Evolutionary conservation across 2,329 filamentous ascomycete species (phyloP), one percentile per base, ranked within the genome.

Genomic region (Keithomyces neogunnii): DNA sequence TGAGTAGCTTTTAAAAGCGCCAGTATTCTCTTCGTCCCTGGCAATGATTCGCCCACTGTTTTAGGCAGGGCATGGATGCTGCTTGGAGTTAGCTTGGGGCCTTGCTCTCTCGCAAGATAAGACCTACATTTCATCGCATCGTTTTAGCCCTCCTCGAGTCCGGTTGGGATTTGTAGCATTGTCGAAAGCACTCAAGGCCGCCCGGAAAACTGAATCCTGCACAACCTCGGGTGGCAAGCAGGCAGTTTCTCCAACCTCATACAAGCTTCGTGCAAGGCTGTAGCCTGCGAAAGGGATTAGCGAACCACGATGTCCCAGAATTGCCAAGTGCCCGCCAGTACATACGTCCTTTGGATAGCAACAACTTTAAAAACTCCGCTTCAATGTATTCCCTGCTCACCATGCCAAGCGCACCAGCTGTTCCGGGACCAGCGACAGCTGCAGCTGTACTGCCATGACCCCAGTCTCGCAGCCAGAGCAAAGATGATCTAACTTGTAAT

Each of bases 81-180:
- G 11, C 31, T n/a, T 26, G 33, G 2, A 35, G 30, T 46, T 29
- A 53, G 33, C 28, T 30, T 30, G 10, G 40, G 3, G 10, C 26
- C n/a, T 32, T 8, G 11, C 29, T 33, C 29, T 39, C 13, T 32
- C 3, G 6, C 32, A 31, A 36, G 3, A 29, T 44, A 13, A 1
- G 32, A 29, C 81, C 67, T 69, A 86, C 85, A 88, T 86, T 47
- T 89, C 85, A 57, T 85, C 77, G 45, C 86, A 89, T 65, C 83
- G 88, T 67, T 88, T 89, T 60, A 93, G 75, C 0, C 85, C 85
- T 13, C 88, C 88, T 57, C 88, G 77, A 2, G 80, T 87, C 51
- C 81, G 81, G 59, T 92, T 90, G 1, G 86, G 86, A 60, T 93
- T 93, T 28, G 85, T 88, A 3, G 88, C 88, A 62, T 88, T 88